These are phyloP conservation scores for Psidium guajava DNA, from an alignment of 345 rosid species.

Conservation along the genomic window DNA sequence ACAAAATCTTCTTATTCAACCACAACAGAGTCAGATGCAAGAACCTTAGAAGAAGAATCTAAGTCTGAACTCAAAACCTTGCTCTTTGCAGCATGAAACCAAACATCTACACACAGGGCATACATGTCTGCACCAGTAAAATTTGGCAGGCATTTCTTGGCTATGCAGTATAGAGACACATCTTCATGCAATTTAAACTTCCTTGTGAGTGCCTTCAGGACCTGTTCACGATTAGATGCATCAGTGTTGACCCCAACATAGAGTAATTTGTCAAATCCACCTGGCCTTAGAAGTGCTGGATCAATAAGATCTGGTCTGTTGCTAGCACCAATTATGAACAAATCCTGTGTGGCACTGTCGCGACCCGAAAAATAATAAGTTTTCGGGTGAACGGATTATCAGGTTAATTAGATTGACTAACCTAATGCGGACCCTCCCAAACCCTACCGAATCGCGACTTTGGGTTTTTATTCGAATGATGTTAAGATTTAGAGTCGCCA, in stretches of 20 bases:
- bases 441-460: too few species aligned
- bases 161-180: conserved; percentile 69
- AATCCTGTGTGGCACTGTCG: too few species aligned
- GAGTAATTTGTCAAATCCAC: conserved; percentile 88
- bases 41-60: conserved; percentile 23
- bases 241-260: conserved; percentile 93
- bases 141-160: conserved; percentile 77
- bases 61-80: conserved; percentile 44
- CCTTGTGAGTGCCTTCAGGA: conserved; percentile 90
- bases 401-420: too few species aligned
- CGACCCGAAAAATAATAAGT: too few species aligned
- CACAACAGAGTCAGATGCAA: conserved; percentile 49
- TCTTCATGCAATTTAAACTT: conserved; percentile 74
- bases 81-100: conserved; percentile 96
- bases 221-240: conserved; percentile 82
- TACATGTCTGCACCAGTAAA: conserved; percentile 99
- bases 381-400: too few species aligned
- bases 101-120: conserved; percentile 96
- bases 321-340: conserved; percentile 96
- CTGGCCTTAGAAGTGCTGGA: conserved; percentile 94
- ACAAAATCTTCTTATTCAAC: conserved; percentile 64
- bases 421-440: too few species aligned
- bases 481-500: too few species aligned
- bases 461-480: too few species aligned
- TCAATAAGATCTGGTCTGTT: conserved; percentile 96